These are phyloP conservation scores for Clavispora fructus DNA, from an alignment of 805 yeast genomes.

Conservation along the genomic window DNA sequence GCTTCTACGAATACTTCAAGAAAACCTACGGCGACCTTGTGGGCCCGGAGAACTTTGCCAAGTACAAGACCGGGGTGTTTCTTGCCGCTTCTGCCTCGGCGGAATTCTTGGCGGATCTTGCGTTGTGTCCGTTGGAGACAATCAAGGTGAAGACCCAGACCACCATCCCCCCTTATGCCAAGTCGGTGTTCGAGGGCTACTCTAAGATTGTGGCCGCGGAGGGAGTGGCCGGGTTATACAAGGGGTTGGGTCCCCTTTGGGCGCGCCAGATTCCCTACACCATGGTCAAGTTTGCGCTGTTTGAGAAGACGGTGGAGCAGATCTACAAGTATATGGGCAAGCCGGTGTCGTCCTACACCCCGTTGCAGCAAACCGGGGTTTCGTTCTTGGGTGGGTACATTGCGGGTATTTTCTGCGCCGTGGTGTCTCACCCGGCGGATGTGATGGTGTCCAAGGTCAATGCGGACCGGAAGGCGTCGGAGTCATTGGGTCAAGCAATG, in stretches of 20 bases:
- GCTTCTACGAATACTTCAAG: slow-evolving; percentile 89
- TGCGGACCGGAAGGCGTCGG: slow-evolving; percentile 60
- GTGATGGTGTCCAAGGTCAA: slow-evolving; percentile 95
- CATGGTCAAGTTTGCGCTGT: slow-evolving; percentile 93
- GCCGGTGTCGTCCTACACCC: slow-evolving; percentile 64
- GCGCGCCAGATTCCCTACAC: slow-evolving; percentile 97
- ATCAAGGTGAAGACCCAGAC: slow-evolving; percentile 94
- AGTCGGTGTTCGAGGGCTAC: slow-evolving; percentile 60
- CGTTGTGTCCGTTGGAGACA: slow-evolving; percentile 91
- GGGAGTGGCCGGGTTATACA: slow-evolving; percentile 73
- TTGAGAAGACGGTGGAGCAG: slow-evolving; percentile 81
- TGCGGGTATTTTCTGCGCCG: slow-evolving; percentile 96
- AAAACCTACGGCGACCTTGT: slow-evolving; percentile 63
- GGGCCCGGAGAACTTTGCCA: slow-evolving; percentile 57
- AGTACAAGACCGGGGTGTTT: slow-evolving; percentile 69
- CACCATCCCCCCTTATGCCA: slow-evolving; percentile 80
- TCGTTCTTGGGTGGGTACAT: slow-evolving; percentile 93
- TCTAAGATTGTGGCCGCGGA: slow-evolving; percentile 58
- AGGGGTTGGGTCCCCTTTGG: slow-evolving; percentile 92
- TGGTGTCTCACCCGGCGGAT: slow-evolving; percentile 98
- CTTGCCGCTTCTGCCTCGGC: slow-evolving; percentile 89
- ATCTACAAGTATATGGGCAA: slow-evolving; percentile 73
- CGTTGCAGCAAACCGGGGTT: slow-evolving; percentile 84
- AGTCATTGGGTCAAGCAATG: slow-evolving; percentile 62
- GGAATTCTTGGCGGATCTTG: slow-evolving; percentile 86